Percentiles rank a stretch among this genome's conserved stretches.
phyloP scores from a whole-genome alignment of 305 asterid species.

The Fraxinus floribunda region DNA sequence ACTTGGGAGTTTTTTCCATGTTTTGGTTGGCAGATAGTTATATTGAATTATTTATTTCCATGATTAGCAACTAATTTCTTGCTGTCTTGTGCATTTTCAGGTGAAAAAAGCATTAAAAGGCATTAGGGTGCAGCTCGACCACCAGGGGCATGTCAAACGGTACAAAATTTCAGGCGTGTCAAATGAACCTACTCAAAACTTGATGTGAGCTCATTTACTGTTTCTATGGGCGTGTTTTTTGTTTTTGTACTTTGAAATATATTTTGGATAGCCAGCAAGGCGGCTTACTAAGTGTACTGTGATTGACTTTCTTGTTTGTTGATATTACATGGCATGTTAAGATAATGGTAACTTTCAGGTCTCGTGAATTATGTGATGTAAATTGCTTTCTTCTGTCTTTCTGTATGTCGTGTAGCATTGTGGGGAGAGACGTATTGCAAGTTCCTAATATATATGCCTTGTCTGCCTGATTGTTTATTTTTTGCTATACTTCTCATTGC shows the following conservation, averaged over 20 bases:
- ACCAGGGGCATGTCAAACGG: constrained; percentile 33
- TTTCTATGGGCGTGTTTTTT: neutral
- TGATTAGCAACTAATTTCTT: neutral
- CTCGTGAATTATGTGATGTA: neutral
- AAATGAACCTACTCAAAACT: constrained; percentile 15
- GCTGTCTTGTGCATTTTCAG: constrained; percentile 30
- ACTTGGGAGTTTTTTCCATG: neutral
- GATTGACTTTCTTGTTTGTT: neutral
- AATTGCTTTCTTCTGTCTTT: neutral
- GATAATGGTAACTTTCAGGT: neutral
- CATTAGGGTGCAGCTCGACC: constrained; percentile 44
- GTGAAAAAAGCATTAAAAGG: constrained; percentile 53
- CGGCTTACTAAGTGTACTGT: neutral
- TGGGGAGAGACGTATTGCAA: neutral
- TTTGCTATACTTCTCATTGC: neutral
- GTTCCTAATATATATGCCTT: neutral
- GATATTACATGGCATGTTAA: neutral
- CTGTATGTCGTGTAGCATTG: neutral
- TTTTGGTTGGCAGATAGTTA: neutral
- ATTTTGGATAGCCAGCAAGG: neutral
- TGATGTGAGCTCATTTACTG: constrained; percentile 43
- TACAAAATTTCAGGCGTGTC: constrained; percentile 55
- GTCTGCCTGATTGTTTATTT: neutral
- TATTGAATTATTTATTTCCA: neutral
- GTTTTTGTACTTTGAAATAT: neutral